Evolutionary conservation across 2,329 filamentous ascomycete species (phyloP).

Genomic region (Pestalotiopsis sp.): DNA sequence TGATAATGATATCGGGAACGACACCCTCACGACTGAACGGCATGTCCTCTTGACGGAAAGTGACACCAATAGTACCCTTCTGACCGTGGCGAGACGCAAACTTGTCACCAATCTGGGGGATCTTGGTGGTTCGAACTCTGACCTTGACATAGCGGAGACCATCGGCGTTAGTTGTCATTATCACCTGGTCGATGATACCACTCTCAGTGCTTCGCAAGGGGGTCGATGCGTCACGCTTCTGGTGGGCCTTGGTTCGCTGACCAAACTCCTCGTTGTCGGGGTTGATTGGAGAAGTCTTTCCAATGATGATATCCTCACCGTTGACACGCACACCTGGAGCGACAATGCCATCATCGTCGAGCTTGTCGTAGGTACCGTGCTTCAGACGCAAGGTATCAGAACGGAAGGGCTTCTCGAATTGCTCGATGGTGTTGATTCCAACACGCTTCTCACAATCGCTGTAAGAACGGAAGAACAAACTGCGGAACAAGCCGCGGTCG

Average conservation of each 20-base stretch:
- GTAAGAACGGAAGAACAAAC: constrained; percentile 96
- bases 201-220: constrained; percentile 94
- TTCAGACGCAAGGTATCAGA: constrained; percentile 89
- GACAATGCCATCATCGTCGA: constrained; percentile 95
- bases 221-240: constrained; percentile 94
- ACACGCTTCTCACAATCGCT: constrained; percentile 97
- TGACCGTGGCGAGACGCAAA: constrained; percentile 99
- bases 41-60: constrained; percentile 98
- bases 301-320: constrained; percentile 98
- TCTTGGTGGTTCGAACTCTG: constrained; percentile 93
- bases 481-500: constrained; percentile 94
- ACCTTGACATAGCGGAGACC: constrained; percentile 97
- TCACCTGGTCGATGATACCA: constrained; percentile 91
- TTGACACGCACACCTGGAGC: constrained; percentile 92
- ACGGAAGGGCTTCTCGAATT: constrained; percentile 93
- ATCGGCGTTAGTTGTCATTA: constrained; percentile 93
- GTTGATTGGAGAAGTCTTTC: constrained; percentile 94
- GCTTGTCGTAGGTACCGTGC: constrained; percentile 94
- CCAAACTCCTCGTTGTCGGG: constrained; percentile 92
- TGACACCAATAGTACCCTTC: constrained; percentile 98
- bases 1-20: constrained; percentile 95
- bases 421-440: constrained; percentile 88
- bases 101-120: constrained; percentile 98
- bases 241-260: constrained; percentile 85
- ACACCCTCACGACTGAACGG: constrained; percentile 93